Evolutionary conservation across 1,284 basidiomycete genomes (phyloP), one percentile per base, ranked within the genome.

Genomic region (Tylopilus sp.): DNA sequence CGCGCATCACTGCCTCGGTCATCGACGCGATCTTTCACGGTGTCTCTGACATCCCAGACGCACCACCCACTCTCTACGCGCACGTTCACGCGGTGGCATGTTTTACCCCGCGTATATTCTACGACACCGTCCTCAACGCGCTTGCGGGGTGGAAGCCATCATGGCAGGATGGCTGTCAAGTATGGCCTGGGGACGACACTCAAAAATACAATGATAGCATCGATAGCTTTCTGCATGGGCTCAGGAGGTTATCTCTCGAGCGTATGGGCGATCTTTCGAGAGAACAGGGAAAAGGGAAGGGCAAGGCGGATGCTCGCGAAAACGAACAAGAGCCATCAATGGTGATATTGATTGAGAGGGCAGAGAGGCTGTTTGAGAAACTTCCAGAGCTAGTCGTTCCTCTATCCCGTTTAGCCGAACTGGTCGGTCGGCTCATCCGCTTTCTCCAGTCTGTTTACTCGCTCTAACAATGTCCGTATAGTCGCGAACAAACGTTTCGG

Each of bases 361-460:
- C 89, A 0, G 93, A 95, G 77, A 82, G 89, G 54, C 76, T 96
- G 66, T 87, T 83, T 64, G 86, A 88, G 24, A 82, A 81, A 12
- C 77, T 93, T 55, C 88, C 92, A 1, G 88, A 90, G 24, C 74
- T 93, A 0, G 74, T 95, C 26, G 87, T 93, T 3, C 92, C 93
- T 29, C 75, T 95, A 16, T 86, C 92, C 19, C 86, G 93, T 53
- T 81, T 96, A 22, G 81, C 87, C 4, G 94, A 96, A 76, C 76
- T 95, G 75, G 95, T 95, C 69, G 75, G 92, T 82, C 51, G 15
- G 18, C n/a, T 33, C 52, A 24, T n/a, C 15, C 39, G 44, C 52
- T 26, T 38, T 38, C 12, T 39, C 8, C 24, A 57, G 36, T 47
- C 60, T 54, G 63, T 57, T 67, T 36, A 49, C 52, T 13, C 13